Base-by-base conservation (phyloP, 2,329 filamentous ascomycete species). In the Coleophoma cylindrospora region DNA sequence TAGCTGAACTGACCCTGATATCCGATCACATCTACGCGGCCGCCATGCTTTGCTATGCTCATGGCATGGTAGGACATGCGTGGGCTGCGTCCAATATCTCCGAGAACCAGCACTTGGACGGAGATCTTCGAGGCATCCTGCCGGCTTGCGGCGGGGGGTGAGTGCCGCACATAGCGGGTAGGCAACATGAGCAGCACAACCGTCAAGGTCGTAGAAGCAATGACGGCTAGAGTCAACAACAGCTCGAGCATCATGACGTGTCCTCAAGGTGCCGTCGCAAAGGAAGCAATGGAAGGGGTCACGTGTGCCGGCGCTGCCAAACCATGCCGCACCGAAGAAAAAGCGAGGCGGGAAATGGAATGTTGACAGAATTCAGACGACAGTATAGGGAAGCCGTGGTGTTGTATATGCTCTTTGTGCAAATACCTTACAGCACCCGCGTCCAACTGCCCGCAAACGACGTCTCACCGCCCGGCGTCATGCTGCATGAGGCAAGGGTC, bases 61-160 rank as follows among this genome's bases (percentile, higher is more conserved):
- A 96, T 74, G 17, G 92, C 92, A 77, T 99, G 94, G 62, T 99
- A 97, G 65, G 97, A 91, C 92, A 99, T 99, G 50, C 94, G 89
- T 45, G 94, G 94, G 66, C 92, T 97, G 43, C 91, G 83, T 37
- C 94, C 94, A 66, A 99, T 91, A 64, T 99, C 94, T 41, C 94
- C 94, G 27, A 99, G 79, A 15, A 99, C 94, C 14, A 99, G 77
- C 47, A 99, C 82, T 68, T 96, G 90, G 40, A 92, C 79, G 0
- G 75, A 78, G 34, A 73, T 69, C 51, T 76, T 70, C 58, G 57
- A 54, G 48, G 61, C 57, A 52, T 50, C 45, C 14, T 47, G 49
- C 48, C 40, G 43, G 54, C 41, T 36, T 11, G 54, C 54, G 34
- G 65, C 54, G n/a, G 59, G 60, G 6, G 67, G 62, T 3, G 68